Evolutionary conservation across 768 basidiomycete genomes (phyloP).

Genomic region (Serendipita sp.): DNA sequence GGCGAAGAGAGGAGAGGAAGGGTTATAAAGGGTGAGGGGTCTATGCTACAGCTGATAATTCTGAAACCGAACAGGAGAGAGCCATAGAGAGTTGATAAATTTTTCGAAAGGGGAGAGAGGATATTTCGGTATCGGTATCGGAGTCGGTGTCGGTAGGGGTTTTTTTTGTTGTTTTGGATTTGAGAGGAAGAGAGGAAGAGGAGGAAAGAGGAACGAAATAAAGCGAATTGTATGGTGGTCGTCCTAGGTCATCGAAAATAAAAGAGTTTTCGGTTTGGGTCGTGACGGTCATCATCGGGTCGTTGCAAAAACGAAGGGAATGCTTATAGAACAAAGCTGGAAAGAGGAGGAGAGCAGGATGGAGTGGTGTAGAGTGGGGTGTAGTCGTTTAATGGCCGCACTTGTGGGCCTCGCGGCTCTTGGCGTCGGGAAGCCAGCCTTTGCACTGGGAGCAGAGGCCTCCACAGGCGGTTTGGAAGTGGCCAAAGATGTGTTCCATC

Average conservation of each 20-base stretch:
- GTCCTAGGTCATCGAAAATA: no score
- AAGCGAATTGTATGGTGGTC: background rate
- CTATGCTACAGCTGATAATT: background rate
- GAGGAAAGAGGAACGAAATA: constrained; percentile 2
- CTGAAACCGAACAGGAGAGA: no score
- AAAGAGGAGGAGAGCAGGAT: background rate
- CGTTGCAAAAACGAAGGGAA: background rate
- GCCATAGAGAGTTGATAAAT: no score
- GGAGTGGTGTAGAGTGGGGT: background rate
- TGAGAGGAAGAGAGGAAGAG: background rate
- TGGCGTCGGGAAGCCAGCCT: background rate
- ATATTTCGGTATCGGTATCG: no score
- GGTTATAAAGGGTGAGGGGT: background rate
- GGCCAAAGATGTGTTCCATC: constrained; percentile 3
- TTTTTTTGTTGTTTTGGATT: background rate
- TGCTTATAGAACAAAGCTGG: no score
- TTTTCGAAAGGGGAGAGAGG: no score
- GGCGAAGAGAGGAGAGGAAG: background rate
- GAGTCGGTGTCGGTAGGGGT: no score
- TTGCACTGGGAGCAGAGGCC: constrained; percentile 1
- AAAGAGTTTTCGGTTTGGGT: no score
- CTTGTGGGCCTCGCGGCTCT: constrained; percentile 7
- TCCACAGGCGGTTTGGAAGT: background rate
- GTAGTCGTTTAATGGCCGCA: background rate
- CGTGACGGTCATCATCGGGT: background rate